A percentile compares a stretch with the other conserved stretches of the same genome.
phyloP scores from a whole-genome alignment of 208 protist species.

The Phytomonas sp. region DNA sequence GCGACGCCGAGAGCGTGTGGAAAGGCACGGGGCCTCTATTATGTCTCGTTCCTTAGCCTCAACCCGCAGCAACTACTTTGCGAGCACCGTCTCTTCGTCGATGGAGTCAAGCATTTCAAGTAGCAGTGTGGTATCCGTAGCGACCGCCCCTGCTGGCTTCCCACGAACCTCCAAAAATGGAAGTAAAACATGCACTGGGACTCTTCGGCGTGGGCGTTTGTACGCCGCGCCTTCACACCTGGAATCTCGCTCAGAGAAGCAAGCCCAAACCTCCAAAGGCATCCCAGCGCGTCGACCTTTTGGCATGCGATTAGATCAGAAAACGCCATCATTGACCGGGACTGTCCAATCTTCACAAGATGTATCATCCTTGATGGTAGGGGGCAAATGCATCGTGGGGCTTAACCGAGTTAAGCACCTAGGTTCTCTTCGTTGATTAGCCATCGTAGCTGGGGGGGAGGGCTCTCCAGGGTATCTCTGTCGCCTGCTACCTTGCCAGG shows the following conservation, averaged over 20 bases:
- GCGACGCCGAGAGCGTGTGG: slow-evolving; percentile 26
- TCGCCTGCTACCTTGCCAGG: not conserved
- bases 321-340: not conserved
- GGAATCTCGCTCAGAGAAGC: not conserved
- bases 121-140: slow-evolving; percentile 19
- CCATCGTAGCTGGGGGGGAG: not conserved
- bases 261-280: not conserved
- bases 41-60: slow-evolving; percentile 39
- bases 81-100: slow-evolving; percentile 15
- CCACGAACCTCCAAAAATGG: slow-evolving; percentile 23
- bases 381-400: not conserved
- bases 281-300: not conserved
- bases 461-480: not conserved
- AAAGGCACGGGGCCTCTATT: slow-evolving; percentile 31
- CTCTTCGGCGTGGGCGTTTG: slow-evolving; percentile 30
- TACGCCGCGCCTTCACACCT: slow-evolving; percentile 5
- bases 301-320: not conserved
- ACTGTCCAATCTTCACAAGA: not conserved
- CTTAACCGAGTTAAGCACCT: not conserved
- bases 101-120: slow-evolving; percentile 15
- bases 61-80: slow-evolving; percentile 31
- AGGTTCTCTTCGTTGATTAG: not conserved
- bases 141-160: slow-evolving; percentile 27
- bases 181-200: slow-evolving; percentile 26
- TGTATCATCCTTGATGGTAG: not conserved